These are phyloP conservation scores for Lindgomyces ingoldianus DNA, from an alignment of 495 filamentous ascomycete species.

Conservation along the genomic window DNA sequence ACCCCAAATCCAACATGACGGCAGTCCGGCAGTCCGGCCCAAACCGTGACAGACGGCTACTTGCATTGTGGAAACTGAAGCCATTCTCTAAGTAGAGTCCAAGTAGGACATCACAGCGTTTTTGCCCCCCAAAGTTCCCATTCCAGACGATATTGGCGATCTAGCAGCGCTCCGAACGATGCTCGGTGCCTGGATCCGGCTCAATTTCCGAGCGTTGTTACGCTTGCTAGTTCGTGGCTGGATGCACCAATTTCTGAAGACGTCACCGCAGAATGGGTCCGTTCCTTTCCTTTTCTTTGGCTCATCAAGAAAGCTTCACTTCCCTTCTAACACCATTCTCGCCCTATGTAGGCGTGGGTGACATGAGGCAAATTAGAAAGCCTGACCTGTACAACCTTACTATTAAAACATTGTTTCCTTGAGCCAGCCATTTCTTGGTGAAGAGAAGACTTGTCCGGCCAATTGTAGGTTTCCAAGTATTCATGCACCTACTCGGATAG, in stretches of 20 bases:
- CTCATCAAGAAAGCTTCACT: not conserved
- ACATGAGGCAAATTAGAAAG: not conserved
- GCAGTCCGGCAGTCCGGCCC: slow-evolving; percentile 6
- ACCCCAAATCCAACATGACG: not conserved
- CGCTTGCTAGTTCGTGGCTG: slow-evolving; percentile 1
- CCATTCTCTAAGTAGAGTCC: not conserved
- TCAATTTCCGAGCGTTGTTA: slow-evolving; percentile 21
- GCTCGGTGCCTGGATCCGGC: not conserved
- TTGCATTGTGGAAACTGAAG: slow-evolving; percentile 5
- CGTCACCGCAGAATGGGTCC: not conserved
- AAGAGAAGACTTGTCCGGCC: not conserved
- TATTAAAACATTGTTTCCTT: slow-evolving; percentile 18
- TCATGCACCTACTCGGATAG: not conserved
- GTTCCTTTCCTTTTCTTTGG: not conserved
- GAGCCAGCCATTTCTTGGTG: not conserved
- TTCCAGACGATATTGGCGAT: slow-evolving; percentile 4
- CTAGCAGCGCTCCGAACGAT: not conserved
- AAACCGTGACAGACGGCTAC: slow-evolving; percentile 13
- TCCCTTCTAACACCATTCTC: not conserved
- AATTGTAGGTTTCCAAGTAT: not conserved
- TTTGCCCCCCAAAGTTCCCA: not conserved
- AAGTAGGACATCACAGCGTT: not conserved
- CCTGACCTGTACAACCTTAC: slow-evolving; percentile 8
- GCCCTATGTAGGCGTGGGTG: not conserved
- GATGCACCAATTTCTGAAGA: not conserved